These are phyloP conservation scores for Aspergillus thermomutatus DNA, from an alignment of 2,329 filamentous ascomycete species.

Conservation along the genomic window DNA sequence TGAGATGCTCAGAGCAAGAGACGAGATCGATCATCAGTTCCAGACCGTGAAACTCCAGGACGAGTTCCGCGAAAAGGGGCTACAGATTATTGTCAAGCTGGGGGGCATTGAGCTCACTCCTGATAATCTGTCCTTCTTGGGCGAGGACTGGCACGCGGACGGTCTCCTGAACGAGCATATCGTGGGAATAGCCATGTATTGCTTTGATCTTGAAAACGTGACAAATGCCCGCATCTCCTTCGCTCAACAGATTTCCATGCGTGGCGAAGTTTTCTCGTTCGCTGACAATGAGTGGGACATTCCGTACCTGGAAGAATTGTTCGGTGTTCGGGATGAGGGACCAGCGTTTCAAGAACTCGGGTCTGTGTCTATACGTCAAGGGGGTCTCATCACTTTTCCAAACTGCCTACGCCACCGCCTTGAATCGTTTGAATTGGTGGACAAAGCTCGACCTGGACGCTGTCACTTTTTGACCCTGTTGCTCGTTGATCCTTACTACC, in stretches of 20 bases:
- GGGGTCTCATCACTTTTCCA: conserved; percentile 10
- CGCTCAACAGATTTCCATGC: background rate
- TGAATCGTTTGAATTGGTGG: conserved; percentile 7
- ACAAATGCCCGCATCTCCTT: conserved; percentile 7
- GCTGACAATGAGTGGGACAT: conserved; percentile 4
- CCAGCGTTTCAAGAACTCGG: conserved; percentile 9
- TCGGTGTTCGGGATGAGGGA: conserved; percentile 1
- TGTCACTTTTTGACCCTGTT: conserved; percentile 8
- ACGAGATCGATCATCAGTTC: conserved; percentile 7
- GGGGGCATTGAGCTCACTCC: conserved; percentile 10
- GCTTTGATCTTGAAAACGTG: conserved; percentile 8
- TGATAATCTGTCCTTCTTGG: conserved; percentile 4
- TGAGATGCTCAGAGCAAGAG: background rate
- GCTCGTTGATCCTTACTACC: conserved; percentile 13
- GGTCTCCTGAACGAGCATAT: conserved; percentile 10
- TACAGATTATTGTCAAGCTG: conserved; percentile 11
- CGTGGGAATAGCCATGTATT: conserved; percentile 2
- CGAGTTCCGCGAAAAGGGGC: conserved; percentile 10
- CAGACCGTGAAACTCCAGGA: conserved; percentile 13
- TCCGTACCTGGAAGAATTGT: conserved; percentile 7
- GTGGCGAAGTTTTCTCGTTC: background rate
- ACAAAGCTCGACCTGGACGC: conserved; percentile 7
- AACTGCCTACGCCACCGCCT: conserved; percentile 8
- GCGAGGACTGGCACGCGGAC: conserved; percentile 11
- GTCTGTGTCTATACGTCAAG: conserved; percentile 5